phyloP scores from a whole-genome alignment of 352 stramenopile genomes.

The Phytopythium oedochilum region DNA sequence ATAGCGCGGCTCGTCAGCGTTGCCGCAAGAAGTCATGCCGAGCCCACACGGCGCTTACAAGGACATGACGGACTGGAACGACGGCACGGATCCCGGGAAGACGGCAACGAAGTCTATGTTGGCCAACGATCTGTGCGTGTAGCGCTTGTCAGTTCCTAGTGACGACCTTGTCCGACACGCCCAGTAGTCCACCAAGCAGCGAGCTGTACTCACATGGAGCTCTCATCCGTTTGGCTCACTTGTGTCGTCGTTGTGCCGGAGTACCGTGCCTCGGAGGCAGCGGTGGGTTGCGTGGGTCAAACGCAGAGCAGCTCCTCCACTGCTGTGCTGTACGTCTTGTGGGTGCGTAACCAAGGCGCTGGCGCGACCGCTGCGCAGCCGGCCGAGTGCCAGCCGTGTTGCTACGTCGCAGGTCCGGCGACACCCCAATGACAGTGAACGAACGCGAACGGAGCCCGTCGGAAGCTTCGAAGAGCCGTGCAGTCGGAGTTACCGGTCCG shows the following conservation, averaged over 20 bases:
- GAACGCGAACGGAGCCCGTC: neutral
- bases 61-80: constrained; percentile 3
- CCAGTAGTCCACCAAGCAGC: too few species aligned
- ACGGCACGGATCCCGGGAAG: constrained; percentile 2
- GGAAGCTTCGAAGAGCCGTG: neutral
- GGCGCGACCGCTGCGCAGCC: too few species aligned
- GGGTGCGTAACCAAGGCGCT: neutral
- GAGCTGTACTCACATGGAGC: constrained; percentile 3
- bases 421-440: too few species aligned
- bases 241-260: neutral
- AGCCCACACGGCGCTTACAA: neutral
- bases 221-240: constrained; percentile 2
- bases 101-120: constrained; percentile 7
- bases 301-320: neutral
- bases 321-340: neutral
- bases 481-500: neutral
- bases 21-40: neutral
- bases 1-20: neutral
- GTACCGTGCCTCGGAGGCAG: neutral
- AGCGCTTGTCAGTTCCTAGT: neutral
- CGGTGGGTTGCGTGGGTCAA: neutral
- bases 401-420: too few species aligned
- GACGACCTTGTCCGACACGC: too few species aligned
- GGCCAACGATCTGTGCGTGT: neutral
- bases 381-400: too few species aligned